Evolutionary conservation across 345 rosid genomes (phyloP), one percentile per base, ranked within the genome.

Genomic region (Eutrema yunnanense): DNA sequence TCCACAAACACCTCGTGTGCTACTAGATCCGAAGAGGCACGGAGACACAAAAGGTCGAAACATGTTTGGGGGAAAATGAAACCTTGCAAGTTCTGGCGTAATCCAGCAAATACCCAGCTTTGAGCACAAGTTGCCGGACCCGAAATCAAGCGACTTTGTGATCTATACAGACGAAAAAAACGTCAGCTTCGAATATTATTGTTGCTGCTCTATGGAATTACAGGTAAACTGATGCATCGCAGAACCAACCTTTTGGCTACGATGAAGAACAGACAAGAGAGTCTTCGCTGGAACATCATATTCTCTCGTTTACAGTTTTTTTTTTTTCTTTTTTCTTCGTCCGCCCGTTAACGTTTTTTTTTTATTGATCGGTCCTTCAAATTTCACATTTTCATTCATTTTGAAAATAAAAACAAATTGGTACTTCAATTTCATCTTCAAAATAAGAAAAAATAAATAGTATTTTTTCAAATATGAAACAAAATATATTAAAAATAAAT

Each of bases 1-100:
- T 75, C 43, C 27, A 75, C 79, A 13, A 75, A 75, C 79, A 54
- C 59, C 59, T 75, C 0, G 13, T 53, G 65, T 55, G 30, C 79
- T 5, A 46, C 2, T 50, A 54, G 12, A 65, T 11, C 30, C 5
- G 4, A 43, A 12, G 46, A n/a, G 61, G 9, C 3, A 13, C 51
- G 6, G 2, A 26, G 8, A 34, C 13, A 12, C 11, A 9, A 2
- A 33, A 58, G 32, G 26, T 46, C 8, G 2, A 6, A 59, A 55
- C 42, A 32, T 11, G 29, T 12, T 4, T 26, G 61, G n/a, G 16
- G 37, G 48, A 22, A 64, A 43, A 12, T 14, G 30, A 61, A 33
- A 69, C 79, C 75, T 69, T 76, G 58, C 1, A 46, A 36, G 29
- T 19, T 44, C 2, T 62, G 65, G 37, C 30, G 30, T 54, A 40